These are phyloP conservation scores for Acer campestre DNA, from an alignment of 345 rosid species.

Conservation along the genomic window DNA sequence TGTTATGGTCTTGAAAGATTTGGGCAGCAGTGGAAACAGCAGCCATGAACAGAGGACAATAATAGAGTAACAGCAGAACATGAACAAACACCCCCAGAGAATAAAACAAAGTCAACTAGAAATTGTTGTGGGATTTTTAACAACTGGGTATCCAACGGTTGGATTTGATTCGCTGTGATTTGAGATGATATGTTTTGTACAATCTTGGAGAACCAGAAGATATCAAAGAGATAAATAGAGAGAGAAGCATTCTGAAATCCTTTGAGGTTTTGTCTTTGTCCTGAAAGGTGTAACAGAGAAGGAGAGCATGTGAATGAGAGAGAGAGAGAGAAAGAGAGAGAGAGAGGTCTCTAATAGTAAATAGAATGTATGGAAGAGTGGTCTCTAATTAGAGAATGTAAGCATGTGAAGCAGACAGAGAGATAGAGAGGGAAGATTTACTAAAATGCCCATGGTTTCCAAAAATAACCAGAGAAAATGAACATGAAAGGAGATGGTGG, in stretches of 20 bases:
- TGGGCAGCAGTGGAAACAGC: constrained; percentile 46
- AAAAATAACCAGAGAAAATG: neutral
- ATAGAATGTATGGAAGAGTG: constrained; percentile 30
- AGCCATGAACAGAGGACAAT: constrained; percentile 52
- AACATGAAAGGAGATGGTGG: neutral
- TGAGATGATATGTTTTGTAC: constrained; percentile 45
- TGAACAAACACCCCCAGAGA: constrained; percentile 25
- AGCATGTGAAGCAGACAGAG: constrained; percentile 40
- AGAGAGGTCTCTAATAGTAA: constrained; percentile 18
- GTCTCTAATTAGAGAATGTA: constrained; percentile 30
- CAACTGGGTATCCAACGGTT: constrained; percentile 34
- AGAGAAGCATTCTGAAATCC: constrained; percentile 30
- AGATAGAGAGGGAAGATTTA: constrained; percentile 10
- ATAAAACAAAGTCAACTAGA: constrained; percentile 14
- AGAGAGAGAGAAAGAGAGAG: constrained; percentile 20
- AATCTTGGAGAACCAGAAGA: constrained; percentile 40
- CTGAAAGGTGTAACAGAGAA: constrained; percentile 24
- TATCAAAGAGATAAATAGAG: constrained; percentile 1
- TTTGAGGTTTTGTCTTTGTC: constrained; percentile 46
- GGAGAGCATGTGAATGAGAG: constrained; percentile 23
- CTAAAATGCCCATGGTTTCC: constrained; percentile 35
- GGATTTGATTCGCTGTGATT: constrained; percentile 36
- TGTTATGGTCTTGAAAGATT: constrained; percentile 36
- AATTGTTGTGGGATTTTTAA: constrained; percentile 4
- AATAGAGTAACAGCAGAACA: constrained; percentile 26